phyloP scores from a whole-genome alignment of 768 basidiomycete species.

The Nevesoporus exiguus region DNA sequence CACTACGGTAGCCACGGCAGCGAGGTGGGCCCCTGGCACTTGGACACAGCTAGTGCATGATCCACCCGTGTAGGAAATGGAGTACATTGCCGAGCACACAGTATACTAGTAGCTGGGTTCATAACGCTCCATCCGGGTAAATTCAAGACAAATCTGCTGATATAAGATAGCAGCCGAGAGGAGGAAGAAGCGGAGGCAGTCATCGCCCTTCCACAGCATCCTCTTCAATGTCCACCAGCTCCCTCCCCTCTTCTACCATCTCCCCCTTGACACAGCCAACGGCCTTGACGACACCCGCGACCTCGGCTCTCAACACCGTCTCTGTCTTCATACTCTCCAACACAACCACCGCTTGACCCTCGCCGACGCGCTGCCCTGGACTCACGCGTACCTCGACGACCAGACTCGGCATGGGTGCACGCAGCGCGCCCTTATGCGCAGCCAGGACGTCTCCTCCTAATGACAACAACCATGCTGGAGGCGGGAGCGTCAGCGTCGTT shows the following conservation, averaged over 20 bases:
- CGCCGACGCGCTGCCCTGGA: conserved; percentile 73
- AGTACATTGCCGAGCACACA: no score
- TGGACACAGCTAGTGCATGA: no score
- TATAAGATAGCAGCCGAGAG: no score
- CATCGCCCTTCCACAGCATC: conserved; percentile 23
- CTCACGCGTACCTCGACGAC: conserved; percentile 85
- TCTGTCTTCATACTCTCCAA: conserved; percentile 99
- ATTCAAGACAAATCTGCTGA: no score
- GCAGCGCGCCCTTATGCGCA: conserved; percentile 60
- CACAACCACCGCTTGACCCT: conserved; percentile 77
- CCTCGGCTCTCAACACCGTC: conserved; percentile 74
- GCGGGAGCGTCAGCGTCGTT: conserved; percentile 61
- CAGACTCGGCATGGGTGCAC: conserved; percentile 90
- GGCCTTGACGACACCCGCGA: conserved; percentile 62
- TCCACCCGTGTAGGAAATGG: no score
- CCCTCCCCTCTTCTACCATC: conserved; percentile 86
- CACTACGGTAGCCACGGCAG: no score
- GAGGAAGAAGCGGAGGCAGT: not conserved
- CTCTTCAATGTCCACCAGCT: conserved; percentile 66
- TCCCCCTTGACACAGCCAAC: conserved; percentile 82
- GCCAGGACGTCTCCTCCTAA: conserved; percentile 57
- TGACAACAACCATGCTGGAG: conserved; percentile 68
- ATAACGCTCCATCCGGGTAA: no score
- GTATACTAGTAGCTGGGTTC: no score
- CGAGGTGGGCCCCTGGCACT: no score